Evolutionary conservation across 2,329 filamentous ascomycete species (phyloP).

Genomic region (Penicillium concentricum): DNA sequence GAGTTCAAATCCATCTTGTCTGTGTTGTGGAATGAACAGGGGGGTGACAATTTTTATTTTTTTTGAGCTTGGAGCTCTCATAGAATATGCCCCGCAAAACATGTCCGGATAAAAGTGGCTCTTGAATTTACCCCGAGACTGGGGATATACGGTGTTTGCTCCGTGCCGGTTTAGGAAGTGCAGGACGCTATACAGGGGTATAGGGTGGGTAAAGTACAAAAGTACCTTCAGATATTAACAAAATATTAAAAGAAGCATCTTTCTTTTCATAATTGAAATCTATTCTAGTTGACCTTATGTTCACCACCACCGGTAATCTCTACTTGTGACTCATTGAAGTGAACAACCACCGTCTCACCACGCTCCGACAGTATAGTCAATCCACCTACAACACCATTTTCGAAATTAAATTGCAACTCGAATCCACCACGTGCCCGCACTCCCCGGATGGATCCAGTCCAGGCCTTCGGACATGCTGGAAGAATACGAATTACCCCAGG

Average conservation of each 20-base stretch:
- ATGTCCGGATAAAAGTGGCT: not conserved
- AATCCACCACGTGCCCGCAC: slow-evolving; percentile 39
- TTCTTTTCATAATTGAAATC: not conserved
- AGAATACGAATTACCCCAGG: slow-evolving; percentile 37
- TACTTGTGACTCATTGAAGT: slow-evolving; percentile 15
- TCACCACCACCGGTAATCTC: slow-evolving; percentile 15
- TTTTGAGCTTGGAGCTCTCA: not conserved
- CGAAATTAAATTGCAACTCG: slow-evolving; percentile 40
- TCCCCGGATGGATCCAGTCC: slow-evolving; percentile 38
- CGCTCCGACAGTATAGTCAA: slow-evolving; percentile 17
- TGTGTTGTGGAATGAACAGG: not conserved
- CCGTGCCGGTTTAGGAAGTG: slow-evolving; percentile 13
- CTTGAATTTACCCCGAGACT: slow-evolving; percentile 7
- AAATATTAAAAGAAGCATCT: not conserved
- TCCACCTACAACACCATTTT: slow-evolving; percentile 23
- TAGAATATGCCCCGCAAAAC: not conserved
- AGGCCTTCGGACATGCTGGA: slow-evolving; percentile 40
- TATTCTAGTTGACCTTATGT: slow-evolving; percentile 1
- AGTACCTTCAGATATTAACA: not conserved
- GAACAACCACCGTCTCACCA: slow-evolving; percentile 16
- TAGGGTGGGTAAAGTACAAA: not conserved
- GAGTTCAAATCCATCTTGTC: slow-evolving; percentile 24
- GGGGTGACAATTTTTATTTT: not conserved
- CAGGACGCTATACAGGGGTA: not conserved
- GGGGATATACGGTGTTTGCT: slow-evolving; percentile 3